Base-by-base conservation (phyloP, 352 stramenopile species). In the Globisporangium paddicum region DNA sequence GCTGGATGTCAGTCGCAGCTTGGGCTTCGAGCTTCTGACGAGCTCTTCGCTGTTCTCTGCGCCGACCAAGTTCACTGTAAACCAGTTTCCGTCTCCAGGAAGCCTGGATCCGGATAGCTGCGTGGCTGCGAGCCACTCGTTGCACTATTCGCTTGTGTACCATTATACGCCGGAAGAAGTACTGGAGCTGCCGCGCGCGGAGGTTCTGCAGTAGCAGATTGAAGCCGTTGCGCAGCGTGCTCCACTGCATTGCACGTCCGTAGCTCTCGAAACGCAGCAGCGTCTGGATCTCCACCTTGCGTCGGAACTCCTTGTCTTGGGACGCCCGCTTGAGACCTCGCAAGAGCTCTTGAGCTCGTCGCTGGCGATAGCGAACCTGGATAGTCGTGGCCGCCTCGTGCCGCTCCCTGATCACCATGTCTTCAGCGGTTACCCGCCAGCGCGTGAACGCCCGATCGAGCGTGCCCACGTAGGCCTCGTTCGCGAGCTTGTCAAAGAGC, bases 261-360 rank as follows among this genome's bases (percentile, higher is more conserved):
- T 79, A 84, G 21, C 55, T 58, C 52, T 92, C 82, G 28, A 92
- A 86, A 9, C 58, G 50, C 18, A 89, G 54, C 10, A 91, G 60
- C 14, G 79, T 57, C 42, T 75, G 62, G 18, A 90, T 77, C 25
- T 81, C 65, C 16, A 71, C 57, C 1, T 63, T 68, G 19, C 64
- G 72, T 23, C 70, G 74, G 60, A 68, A 75, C 25, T 82, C 68
- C 6, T 64, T 64, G 19, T 82, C 75, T 16, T 77, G 26, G 3
- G 72, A 68, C 8, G 72, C 75, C 41, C 69, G 68, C 28, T 76
- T 75, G 13, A 87, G 67, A 0, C 63, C 68, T 5, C 60, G 53
- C 0, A 79, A 50, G 6, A 89, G 54, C 14, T 53, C 34, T 28
- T 59, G 54, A 1, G 79, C 70, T 7, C 74, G 74, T 7, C 72